Conservation (phyloP, 2,329 filamentous ascomycete genomes). For the Phialophora tarda region DNA sequence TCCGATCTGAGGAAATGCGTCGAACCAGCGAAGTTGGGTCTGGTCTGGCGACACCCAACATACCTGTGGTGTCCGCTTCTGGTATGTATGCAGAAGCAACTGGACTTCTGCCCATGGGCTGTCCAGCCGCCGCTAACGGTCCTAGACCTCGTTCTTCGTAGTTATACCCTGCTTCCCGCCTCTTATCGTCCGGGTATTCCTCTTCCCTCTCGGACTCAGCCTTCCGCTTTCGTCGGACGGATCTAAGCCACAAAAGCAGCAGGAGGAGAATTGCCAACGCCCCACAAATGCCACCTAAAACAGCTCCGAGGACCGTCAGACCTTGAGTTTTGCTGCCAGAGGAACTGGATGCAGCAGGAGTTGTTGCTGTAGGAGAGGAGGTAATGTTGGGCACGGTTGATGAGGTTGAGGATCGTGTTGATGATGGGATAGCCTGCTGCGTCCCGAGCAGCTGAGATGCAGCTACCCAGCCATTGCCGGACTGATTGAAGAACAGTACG, state of each 20-base stretch:
- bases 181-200: conserved; percentile 63
- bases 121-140: conserved; percentile 49
- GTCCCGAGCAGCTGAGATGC: conserved; percentile 66
- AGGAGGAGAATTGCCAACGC: conserved; percentile 72
- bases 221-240: conserved; percentile 61
- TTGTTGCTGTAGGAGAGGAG: conserved; percentile 41
- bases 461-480: conserved; percentile 78
- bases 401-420: conserved; percentile 39
- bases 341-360: conserved; percentile 45
- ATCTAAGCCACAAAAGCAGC: conserved; percentile 71
- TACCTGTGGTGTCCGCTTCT: conserved; percentile 41
- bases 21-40: conserved; percentile 45
- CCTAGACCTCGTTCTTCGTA: conserved; percentile 54
- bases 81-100: conserved; percentile 46
- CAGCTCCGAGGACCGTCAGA: conserved; percentile 75
- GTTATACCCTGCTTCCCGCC: conserved; percentile 48
- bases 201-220: conserved; percentile 54
- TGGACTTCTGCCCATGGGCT: conserved; percentile 53
- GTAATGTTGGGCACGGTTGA: conserved; percentile 40
- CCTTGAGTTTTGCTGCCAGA: conserved; percentile 44
- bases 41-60: conserved; percentile 45
- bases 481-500: conserved; percentile 77
- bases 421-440: conserved; percentile 45
- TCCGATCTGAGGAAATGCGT: conserved; percentile 34
- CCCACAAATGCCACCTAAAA: conserved; percentile 80